These are phyloP conservation scores for Corchorus capsularis DNA, from an alignment of 345 rosid species.

Conservation along the genomic window DNA sequence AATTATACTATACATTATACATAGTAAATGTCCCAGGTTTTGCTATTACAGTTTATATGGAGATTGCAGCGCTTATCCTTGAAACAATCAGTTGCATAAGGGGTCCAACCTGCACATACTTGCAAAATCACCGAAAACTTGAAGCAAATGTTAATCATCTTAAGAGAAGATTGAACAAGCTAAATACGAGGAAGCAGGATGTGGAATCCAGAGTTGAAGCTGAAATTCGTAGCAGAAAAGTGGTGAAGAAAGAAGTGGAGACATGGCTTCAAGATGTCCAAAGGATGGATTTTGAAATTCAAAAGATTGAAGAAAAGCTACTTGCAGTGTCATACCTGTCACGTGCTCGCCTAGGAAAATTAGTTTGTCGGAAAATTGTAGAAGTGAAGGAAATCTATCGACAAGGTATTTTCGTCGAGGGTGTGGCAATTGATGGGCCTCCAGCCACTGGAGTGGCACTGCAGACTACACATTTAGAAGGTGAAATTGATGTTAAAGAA, in stretches of 20 bases:
- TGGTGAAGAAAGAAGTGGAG: background rate
- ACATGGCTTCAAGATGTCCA: background rate
- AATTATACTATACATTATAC: too few relatives aligned
- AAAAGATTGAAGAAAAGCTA: background rate
- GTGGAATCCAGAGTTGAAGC: background rate
- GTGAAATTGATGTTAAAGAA: background rate
- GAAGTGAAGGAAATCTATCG: background rate
- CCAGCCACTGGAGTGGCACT: background rate
- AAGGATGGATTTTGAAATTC: background rate
- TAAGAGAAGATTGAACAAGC: too few relatives aligned
- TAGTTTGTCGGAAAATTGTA: background rate
- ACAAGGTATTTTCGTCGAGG: background rate
- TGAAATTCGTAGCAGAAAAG: background rate
- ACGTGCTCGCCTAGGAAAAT: background rate
- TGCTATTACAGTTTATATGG: too few relatives aligned
- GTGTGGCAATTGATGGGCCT: background rate
- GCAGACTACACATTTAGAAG: background rate
- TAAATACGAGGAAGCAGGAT: background rate
- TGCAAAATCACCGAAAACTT: too few relatives aligned
- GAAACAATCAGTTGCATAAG: too few relatives aligned
- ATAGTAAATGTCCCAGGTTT: too few relatives aligned
- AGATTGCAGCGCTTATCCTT: too few relatives aligned
- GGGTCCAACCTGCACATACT: too few relatives aligned
- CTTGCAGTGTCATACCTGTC: background rate
- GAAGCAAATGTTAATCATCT: too few relatives aligned